Base-by-base conservation (phyloP, 495 filamentous ascomycete genomes). In the Aspergillus asperescens region DNA sequence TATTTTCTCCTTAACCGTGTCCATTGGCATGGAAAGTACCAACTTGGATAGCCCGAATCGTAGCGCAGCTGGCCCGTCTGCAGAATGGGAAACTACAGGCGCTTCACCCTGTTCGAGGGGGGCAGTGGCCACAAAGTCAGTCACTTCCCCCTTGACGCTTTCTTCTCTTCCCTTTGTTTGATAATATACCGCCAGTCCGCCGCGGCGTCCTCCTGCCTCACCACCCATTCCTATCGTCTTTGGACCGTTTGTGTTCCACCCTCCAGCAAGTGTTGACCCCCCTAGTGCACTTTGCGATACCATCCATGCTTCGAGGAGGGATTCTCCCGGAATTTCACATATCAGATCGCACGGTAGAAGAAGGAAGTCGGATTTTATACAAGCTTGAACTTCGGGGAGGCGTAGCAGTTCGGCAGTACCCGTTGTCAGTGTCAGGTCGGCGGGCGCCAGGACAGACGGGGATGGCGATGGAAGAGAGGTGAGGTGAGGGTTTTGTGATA, bases 281-380 rank as follows among this genome's bases (percentile, higher is more conserved):
- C 78, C 75, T 1, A 92, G 71, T n/a, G 82, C 83, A 19, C 79
- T 82, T 45, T 89, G 82, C 45, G 84, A 79, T 19, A 91, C 79
- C 88, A 96, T 89, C 94, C 94, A 99, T 58, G 92, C 78, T 62
- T 96, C 88, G 2, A 91, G 68, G 8, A 96, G 71, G 37, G 82
- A 78, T 61, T 89, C 84, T 9, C 89, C 89, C 9, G 85, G 86
- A 5, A 98, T 72, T 62, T 96, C 91, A 72, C 88, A 96, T 16
- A 99, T 80, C 1, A 99, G 76, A 67, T 99, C 94, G 62, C 93
- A 99, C 1, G 92, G 91, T 18, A 99, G 71, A 4, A 97, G 84
- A 7, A 95, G 67, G 64, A 97, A 96, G 65, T 99, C 89, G 4
- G 82, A 80, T 22, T 77, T 89, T 50, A 99, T 84, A 34, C 76